Evolutionary conservation across 2,329 filamentous ascomycete species (phyloP).

Genomic region (Akanthomyces uredinophilus): DNA sequence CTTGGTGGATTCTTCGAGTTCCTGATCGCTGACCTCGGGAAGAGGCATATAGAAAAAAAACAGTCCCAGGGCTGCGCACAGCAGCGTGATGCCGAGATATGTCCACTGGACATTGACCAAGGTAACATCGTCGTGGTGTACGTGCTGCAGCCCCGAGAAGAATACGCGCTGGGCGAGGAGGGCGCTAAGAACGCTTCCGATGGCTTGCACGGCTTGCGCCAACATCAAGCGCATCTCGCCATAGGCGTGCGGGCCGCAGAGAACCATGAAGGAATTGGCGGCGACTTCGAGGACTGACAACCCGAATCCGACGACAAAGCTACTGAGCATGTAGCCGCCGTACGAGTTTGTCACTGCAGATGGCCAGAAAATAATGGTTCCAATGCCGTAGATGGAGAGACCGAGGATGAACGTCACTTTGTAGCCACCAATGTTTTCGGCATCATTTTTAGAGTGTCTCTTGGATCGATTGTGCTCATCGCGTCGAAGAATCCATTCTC

Average conservation of each 20-base stretch:
- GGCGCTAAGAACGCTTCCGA: constrained; percentile 67
- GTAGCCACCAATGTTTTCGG: constrained; percentile 58
- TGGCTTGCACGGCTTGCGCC: constrained; percentile 71
- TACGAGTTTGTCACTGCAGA: constrained; percentile 70
- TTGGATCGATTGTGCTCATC: constrained; percentile 55
- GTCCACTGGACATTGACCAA: constrained; percentile 78
- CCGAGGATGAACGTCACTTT: constrained; percentile 76
- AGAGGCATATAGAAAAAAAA: constrained; percentile 66
- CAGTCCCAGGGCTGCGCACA: constrained; percentile 64
- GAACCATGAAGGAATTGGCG: constrained; percentile 67
- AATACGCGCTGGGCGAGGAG: constrained; percentile 70
- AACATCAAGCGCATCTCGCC: constrained; percentile 70
- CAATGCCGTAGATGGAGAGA: constrained; percentile 66
- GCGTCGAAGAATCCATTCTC: constrained; percentile 63
- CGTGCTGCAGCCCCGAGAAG: constrained; percentile 55
- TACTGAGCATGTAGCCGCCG: constrained; percentile 69
- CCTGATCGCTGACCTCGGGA: constrained; percentile 53
- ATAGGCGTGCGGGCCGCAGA: constrained; percentile 69
- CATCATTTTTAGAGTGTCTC: constrained; percentile 31
- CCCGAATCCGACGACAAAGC: constrained; percentile 71
- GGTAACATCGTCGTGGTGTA: constrained; percentile 33
- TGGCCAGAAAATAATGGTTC: constrained; percentile 84
- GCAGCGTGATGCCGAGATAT: constrained; percentile 73
- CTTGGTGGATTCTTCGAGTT: constrained; percentile 45
- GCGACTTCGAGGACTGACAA: constrained; percentile 73